Percentiles rank a stretch among this genome's conserved stretches.
Conservation (phyloP, 805 yeast genomes). For the Wickerhamiella azymoides region DNA sequence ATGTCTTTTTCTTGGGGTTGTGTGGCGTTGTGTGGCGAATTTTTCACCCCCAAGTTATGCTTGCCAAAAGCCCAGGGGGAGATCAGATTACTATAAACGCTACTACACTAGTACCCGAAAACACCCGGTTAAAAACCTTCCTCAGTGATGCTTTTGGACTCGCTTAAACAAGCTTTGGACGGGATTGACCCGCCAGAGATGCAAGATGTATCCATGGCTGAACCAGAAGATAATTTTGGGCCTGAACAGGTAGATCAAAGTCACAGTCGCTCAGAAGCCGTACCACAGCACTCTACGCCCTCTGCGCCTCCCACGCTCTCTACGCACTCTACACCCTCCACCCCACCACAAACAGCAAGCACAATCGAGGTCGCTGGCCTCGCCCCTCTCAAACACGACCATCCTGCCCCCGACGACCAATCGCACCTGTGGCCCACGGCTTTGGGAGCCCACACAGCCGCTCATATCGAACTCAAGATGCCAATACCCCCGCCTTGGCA, state of each 20-base stretch:
- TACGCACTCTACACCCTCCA: too few species aligned
- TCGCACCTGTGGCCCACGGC: slow-evolving; percentile 13
- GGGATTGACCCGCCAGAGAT: neutral
- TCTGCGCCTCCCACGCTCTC: too few species aligned
- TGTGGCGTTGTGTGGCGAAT: neutral
- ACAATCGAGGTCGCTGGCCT: neutral
- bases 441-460: slow-evolving; percentile 16
- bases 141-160: neutral
- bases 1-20: neutral
- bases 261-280: neutral
- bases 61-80: too few species aligned
- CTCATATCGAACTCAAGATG: slow-evolving; percentile 13
- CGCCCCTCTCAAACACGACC: neutral
- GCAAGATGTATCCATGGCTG: slow-evolving; percentile 11
- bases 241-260: neutral
- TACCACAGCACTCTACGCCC: too few species aligned
- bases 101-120: too few species aligned
- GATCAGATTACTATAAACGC: too few species aligned
- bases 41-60: too few species aligned
- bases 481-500: slow-evolving; percentile 23
- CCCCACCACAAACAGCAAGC: neutral
- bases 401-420: neutral
- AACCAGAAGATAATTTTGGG: slow-evolving; percentile 3
- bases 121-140: too few species aligned
- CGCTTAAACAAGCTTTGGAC: neutral